phyloP scores from a whole-genome alignment of 2,329 filamentous ascomycete genomes.

The Colletotrichum melonis region DNA sequence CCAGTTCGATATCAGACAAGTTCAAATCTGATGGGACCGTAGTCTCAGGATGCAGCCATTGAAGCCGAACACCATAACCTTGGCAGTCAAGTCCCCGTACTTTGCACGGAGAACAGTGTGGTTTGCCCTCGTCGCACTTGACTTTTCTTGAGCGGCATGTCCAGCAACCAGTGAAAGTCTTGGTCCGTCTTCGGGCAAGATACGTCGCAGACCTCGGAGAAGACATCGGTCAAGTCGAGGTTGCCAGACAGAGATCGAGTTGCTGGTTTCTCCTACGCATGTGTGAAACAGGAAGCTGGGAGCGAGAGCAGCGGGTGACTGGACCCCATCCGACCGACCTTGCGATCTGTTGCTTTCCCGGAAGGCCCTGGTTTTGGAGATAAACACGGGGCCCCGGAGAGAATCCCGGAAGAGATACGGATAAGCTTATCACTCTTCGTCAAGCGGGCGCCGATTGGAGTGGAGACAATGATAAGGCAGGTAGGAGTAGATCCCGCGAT shows the following conservation, averaged over 20 bases:
- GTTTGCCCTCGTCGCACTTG: constrained; percentile 47
- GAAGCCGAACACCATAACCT: constrained; percentile 45
- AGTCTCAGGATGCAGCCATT: constrained; percentile 40
- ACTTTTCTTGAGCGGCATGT: constrained; percentile 49
- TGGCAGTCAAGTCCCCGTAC: constrained; percentile 42
- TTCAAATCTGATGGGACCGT: not conserved
- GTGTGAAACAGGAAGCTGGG: not conserved
- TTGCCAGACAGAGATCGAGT: not conserved
- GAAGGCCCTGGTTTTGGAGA: not conserved
- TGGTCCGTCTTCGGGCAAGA: constrained; percentile 38
- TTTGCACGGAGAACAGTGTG: constrained; percentile 45
- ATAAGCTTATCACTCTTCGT: not conserved
- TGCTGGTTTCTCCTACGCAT: not conserved
- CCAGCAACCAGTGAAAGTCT: constrained; percentile 48
- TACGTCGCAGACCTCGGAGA: not conserved
- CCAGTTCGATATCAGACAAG: not conserved
- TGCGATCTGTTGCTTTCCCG: not conserved
- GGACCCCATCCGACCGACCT: not conserved
- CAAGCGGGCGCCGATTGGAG: not conserved
- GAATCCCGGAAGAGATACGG: not conserved
- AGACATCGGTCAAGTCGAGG: not conserved
- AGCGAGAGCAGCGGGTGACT: not conserved
- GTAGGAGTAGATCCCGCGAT: not conserved
- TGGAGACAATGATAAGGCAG: not conserved
- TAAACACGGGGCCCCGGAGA: not conserved